Percentiles rank a stretch among this genome's conserved stretches.
Evolutionary conservation across 2,329 filamentous ascomycete genomes (phyloP).

Genomic region (Arthrobotrys iridis): DNA sequence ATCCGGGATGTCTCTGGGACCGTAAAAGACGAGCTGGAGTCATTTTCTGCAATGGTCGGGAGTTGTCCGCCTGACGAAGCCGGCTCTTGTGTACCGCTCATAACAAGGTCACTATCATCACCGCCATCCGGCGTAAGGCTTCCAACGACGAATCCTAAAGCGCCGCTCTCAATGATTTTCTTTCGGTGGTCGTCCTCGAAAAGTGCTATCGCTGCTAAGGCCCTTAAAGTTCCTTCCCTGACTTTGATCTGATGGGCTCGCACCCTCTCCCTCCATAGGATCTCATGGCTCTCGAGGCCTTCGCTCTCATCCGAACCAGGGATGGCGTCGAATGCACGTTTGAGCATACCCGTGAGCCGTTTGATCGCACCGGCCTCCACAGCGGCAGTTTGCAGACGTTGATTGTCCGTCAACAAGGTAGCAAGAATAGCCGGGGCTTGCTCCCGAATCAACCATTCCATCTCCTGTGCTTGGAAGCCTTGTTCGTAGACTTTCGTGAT

Average conservation of each 20-base stretch:
- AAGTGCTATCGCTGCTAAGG: constrained; percentile 81
- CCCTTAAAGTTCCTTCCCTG: constrained; percentile 79
- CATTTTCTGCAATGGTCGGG: constrained; percentile 33
- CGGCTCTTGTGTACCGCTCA: constrained; percentile 32
- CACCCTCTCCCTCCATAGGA: constrained; percentile 62
- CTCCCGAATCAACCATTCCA: constrained; percentile 70
- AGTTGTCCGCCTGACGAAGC: constrained; percentile 18
- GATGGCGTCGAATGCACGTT: constrained; percentile 71
- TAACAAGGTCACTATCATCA: constrained; percentile 30
- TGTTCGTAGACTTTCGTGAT: constrained; percentile 61
- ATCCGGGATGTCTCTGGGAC: constrained; percentile 65
- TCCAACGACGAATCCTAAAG: constrained; percentile 82
- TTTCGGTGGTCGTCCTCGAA: constrained; percentile 87
- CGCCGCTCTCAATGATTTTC: constrained; percentile 80
- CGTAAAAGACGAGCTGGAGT: constrained; percentile 56
- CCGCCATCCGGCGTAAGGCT: constrained; percentile 71
- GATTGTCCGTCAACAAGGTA: constrained; percentile 79
- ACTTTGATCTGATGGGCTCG: constrained; percentile 77
- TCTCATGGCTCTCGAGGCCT: constrained; percentile 71
- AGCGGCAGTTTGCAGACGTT: constrained; percentile 81
- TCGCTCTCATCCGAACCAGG: constrained; percentile 24
- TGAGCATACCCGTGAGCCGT: constrained; percentile 71
- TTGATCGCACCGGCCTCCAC: constrained; percentile 75
- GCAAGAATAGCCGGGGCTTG: constrained; percentile 79
- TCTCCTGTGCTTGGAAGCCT: constrained; percentile 61